These are phyloP conservation scores for Grigorovia transvaalensis DNA, from an alignment of 805 yeast genomes.

Conservation along the genomic window DNA sequence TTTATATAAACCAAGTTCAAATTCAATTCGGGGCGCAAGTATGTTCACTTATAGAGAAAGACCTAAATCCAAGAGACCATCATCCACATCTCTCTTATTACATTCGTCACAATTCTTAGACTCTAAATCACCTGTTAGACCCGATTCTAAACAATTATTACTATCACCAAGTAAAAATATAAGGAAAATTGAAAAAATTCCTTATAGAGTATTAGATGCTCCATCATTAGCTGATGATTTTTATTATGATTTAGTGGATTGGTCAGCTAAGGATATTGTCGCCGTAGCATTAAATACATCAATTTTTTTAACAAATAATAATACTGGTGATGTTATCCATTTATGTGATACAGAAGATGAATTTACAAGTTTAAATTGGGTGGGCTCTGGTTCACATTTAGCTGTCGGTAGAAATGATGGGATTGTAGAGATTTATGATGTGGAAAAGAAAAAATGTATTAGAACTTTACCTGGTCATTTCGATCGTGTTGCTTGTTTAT, in stretches of 20 bases:
- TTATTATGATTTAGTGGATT: constrained; percentile 82
- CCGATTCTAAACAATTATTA: constrained; percentile 71
- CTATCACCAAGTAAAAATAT: constrained; percentile 75
- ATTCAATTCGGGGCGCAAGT: constrained; percentile 38
- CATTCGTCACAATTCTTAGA: constrained; percentile 48
- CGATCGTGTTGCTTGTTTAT: constrained; percentile 72
- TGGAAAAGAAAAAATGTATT: constrained; percentile 65
- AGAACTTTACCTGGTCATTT: constrained; percentile 90
- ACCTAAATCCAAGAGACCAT: constrained; percentile 43
- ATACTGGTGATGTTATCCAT: constrained; percentile 70
- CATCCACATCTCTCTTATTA: constrained; percentile 43
- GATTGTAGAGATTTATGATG: constrained; percentile 91
- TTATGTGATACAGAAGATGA: constrained; percentile 68
- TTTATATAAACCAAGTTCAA: constrained; percentile 14
- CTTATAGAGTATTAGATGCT: constrained; percentile 89
- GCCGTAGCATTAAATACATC: constrained; percentile 86
- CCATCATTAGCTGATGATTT: constrained; percentile 93
- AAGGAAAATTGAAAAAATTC: constrained; percentile 72
- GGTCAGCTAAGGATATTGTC: constrained; percentile 84
- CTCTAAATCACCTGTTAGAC: constrained; percentile 78
- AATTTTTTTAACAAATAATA: constrained; percentile 86
- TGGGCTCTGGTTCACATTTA: constrained; percentile 85
- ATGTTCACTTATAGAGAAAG: constrained; percentile 71
- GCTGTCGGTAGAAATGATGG: constrained; percentile 89
- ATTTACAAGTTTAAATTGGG: constrained; percentile 85